phyloP scores from a whole-genome alignment of 2,329 filamentous ascomycete species.

The Scorias spongiosa region DNA sequence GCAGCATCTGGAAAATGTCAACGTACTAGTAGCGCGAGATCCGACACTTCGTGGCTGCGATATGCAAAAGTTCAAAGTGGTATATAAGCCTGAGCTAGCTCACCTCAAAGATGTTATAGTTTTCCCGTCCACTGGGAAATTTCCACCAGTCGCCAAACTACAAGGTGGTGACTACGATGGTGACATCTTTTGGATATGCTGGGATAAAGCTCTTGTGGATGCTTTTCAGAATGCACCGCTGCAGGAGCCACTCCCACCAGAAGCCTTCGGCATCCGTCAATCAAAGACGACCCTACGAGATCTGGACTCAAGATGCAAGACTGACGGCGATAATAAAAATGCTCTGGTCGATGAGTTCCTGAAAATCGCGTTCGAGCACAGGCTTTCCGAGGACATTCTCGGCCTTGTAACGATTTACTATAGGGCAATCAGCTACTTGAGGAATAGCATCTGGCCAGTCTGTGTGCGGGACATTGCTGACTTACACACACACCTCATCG shows the following conservation, averaged over 20 bases:
- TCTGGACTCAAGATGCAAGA: constrained; percentile 20
- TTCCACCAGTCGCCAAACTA: constrained; percentile 51
- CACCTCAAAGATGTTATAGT: constrained; percentile 65
- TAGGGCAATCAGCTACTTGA: constrained; percentile 43
- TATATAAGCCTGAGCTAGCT: constrained; percentile 43
- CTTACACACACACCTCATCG: constrained; percentile 22
- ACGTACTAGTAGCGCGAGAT: constrained; percentile 53
- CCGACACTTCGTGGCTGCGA: constrained; percentile 58
- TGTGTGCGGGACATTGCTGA: constrained; percentile 8
- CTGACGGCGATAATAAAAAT: constrained; percentile 5
- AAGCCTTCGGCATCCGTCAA: constrained; percentile 36
- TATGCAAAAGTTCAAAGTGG: constrained; percentile 45
- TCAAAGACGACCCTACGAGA: constrained; percentile 33
- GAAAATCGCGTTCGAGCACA: constrained; percentile 40
- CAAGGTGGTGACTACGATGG: constrained; percentile 75
- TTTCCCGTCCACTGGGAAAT: constrained; percentile 50
- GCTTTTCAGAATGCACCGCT: constrained; percentile 50
- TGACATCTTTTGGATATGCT: constrained; percentile 61
- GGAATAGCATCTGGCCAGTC: constrained; percentile 17
- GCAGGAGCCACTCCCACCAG: constrained; percentile 28
- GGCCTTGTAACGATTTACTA: constrained; percentile 51
- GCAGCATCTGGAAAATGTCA: constrained; percentile 38
- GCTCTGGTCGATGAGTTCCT: constrained; percentile 33
- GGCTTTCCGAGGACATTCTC: constrained; percentile 40
- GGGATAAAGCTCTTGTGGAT: constrained; percentile 49